phyloP scores from a whole-genome alignment of 2,329 filamentous ascomycete species.

The Boeremia lycopersici region DNA sequence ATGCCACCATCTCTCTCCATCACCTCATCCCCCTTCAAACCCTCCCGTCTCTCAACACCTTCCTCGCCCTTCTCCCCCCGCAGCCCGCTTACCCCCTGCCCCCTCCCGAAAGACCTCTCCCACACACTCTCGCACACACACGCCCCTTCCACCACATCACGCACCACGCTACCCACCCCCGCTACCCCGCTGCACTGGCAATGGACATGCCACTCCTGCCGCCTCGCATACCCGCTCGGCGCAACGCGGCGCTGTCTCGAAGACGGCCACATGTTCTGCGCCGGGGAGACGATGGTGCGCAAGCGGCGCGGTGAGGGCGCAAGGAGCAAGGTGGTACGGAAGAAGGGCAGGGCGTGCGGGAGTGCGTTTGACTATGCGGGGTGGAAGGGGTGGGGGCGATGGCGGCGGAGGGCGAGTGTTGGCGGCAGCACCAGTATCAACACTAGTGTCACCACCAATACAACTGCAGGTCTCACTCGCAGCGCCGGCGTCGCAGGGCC shows the following conservation, averaged over 20 bases:
- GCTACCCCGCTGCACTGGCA: constrained; percentile 52
- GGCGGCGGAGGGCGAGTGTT: constrained; percentile 35
- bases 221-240: constrained; percentile 53
- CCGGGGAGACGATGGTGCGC: constrained; percentile 49
- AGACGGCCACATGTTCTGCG: constrained; percentile 62
- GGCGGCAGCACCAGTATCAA: constrained; percentile 17
- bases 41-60: no score
- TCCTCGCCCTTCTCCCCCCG: constrained; percentile 19
- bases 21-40: no score
- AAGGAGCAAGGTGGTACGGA: constrained; percentile 7
- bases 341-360: constrained; percentile 51
- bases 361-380: constrained; percentile 60
- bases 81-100: constrained; percentile 3
- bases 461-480: no score
- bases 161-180: constrained; percentile 19
- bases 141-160: background rate
- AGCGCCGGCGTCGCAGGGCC: background rate
- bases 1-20: no score
- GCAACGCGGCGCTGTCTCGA: constrained; percentile 60
- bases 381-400: constrained; percentile 56
- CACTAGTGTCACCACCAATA: no score
- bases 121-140: background rate
- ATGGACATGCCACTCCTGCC: constrained; percentile 61
- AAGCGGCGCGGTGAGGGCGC: constrained; percentile 38
- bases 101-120: background rate